phyloP scores from a whole-genome alignment of 805 yeast genomes.

The Ogataea methylovora region DNA sequence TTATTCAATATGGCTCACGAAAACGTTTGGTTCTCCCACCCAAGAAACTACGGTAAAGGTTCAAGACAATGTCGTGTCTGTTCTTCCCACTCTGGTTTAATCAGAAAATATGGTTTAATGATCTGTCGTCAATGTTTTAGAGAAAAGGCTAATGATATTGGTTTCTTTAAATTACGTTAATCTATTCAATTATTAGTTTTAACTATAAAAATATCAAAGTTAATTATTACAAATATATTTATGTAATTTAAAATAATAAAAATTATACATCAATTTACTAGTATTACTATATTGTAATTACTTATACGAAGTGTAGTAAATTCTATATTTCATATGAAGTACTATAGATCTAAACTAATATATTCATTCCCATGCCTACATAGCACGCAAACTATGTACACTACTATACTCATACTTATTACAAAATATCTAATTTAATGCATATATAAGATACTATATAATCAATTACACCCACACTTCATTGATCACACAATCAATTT shows the following conservation, averaged over 20 bases:
- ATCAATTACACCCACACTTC: too few species aligned
- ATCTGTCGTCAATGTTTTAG: constrained; percentile 99
- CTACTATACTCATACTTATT: too few species aligned
- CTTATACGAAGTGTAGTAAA: too few species aligned
- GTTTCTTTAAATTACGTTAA: constrained; percentile 99
- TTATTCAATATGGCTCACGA: constrained; percentile 92
- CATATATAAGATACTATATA: too few species aligned
- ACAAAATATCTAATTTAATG: too few species aligned
- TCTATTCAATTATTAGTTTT: constrained; percentile 3
- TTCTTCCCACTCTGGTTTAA: constrained; percentile 97
- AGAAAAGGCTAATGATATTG: constrained; percentile 98
- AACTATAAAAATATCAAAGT: not conserved
- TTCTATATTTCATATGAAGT: too few species aligned
- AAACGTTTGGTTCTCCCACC: constrained; percentile 99
- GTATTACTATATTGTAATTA: too few species aligned
- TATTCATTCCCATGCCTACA: too few species aligned
- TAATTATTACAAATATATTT: not conserved
- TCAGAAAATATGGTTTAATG: constrained; percentile 99
- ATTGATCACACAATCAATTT: too few species aligned
- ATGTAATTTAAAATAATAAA: not conserved
- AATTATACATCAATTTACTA: not conserved
- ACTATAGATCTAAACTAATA: too few species aligned
- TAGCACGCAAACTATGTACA: too few species aligned
- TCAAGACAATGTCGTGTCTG: constrained; percentile 99
- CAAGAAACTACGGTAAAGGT: constrained; percentile 99